Base-by-base conservation (phyloP, 1,284 basidiomycete species). In the Trichosporon inkin region DNA sequence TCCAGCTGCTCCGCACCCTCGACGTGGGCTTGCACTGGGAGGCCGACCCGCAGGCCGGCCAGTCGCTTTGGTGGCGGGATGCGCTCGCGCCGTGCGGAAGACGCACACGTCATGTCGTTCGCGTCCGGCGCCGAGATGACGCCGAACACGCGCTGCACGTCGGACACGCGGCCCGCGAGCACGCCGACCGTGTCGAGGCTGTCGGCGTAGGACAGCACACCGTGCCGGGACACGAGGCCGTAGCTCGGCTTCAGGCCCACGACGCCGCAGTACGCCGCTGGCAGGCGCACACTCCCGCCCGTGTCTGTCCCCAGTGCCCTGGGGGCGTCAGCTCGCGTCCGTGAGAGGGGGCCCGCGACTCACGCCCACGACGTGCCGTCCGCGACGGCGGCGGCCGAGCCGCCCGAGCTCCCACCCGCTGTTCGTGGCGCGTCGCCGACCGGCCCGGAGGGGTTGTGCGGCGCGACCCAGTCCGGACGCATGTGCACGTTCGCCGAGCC, bases 201-300 rank as follows among this genome's bases (percentile, higher is more conserved):
- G 71, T 97, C 94, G 0, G 93, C 94, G 68, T 91, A 99, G 0
- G 92, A 88, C 0, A 99, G 84, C 0, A 97, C 85, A 3, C 96
- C 95, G 85, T 88, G 88, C 87, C 93, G 84, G 69, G 89, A 92
- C 39, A 99, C 79, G 51, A 96, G 79, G 0, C 95, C 95, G 69
- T 98, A 98, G 0, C 92, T 94, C 0, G 95, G 95, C 72, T 99
- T 99, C 55, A 98, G 79, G 0, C 94, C 95, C 3, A 89, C 85
- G 0, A 97, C 82, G 3, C 94, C 93, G 69, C 92, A 97, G 73
- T 96, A 98, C 1, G 92, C 87, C 0, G 94, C 94, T 0, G 95
- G 96, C 2, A 99, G 80, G 35, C 95, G 84, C 5, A 90, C 87
- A 6, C 94, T 98, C 0, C 95, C 96, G 6, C 95, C 96, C 0